These are phyloP conservation scores for Nakazawaea wickerhamii DNA, from an alignment of 805 yeast species.

Conservation along the genomic window DNA sequence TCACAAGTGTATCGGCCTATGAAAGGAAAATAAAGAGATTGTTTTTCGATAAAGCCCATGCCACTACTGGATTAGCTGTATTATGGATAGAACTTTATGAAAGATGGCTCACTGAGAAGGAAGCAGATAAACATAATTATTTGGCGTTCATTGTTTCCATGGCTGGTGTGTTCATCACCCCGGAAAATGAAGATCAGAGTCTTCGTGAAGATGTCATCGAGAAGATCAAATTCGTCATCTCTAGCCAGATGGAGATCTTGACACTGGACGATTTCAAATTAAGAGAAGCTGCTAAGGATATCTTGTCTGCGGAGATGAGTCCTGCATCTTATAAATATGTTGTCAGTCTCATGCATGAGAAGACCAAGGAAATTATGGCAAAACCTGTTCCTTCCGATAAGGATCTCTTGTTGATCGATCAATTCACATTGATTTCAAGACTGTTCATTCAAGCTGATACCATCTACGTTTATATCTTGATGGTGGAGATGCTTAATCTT, in stretches of 20 bases:
- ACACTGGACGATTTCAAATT: conserved; percentile 27
- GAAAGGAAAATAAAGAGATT: conserved; percentile 59
- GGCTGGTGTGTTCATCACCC: conserved; percentile 53
- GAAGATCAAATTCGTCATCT: conserved; percentile 22
- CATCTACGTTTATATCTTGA: neutral
- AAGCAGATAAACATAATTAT: neutral
- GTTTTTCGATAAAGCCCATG: conserved; percentile 22
- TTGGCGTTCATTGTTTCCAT: conserved; percentile 63
- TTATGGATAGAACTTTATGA: conserved; percentile 8
- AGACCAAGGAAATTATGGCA: conserved; percentile 27
- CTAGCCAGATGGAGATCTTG: conserved; percentile 20
- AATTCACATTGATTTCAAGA: conserved; percentile 41
- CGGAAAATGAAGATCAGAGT: conserved; percentile 22
- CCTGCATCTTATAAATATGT: conserved; percentile 48
- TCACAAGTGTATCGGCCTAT: conserved; percentile 68
- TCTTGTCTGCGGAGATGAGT: conserved; percentile 60
- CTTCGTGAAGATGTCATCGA: conserved; percentile 22
- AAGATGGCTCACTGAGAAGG: conserved; percentile 1
- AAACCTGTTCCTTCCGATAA: conserved; percentile 21
- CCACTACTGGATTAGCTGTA: conserved; percentile 6
- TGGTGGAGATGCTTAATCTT: conserved; percentile 12
- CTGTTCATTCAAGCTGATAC: conserved; percentile 28
- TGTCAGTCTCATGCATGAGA: conserved; percentile 36
- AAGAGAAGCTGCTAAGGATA: conserved; percentile 69
- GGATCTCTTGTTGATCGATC: conserved; percentile 40